Conservation (phyloP, 495 filamentous ascomycete species). For the Annulohypoxylon maeteangense region DNA sequence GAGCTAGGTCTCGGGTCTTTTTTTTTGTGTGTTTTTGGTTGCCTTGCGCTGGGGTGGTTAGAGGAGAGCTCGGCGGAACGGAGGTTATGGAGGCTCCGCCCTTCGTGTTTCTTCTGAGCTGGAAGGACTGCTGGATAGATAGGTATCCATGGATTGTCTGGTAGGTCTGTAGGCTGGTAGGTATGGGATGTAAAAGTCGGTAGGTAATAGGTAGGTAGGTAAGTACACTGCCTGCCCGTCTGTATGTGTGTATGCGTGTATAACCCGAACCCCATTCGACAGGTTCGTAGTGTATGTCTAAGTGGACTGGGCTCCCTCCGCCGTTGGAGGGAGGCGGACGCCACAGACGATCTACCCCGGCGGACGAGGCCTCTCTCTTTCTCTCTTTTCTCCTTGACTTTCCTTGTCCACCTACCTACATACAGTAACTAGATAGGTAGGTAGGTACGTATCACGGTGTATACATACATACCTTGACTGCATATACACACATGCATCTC, state of each 20-base stretch:
- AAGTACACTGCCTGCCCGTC: background rate
- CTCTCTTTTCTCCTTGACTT: no score
- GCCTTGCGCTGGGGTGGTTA: no score
- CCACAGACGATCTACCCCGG: constrained; percentile 6
- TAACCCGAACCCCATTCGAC: background rate
- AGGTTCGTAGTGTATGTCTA: no score
- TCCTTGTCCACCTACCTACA: background rate
- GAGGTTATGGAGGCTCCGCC: constrained; percentile 36
- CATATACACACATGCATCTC: background rate
- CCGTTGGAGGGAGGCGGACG: constrained; percentile 31
- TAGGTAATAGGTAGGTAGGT: no score
- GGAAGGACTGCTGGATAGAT: no score
- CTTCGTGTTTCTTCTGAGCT: background rate
- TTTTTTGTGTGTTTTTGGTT: no score
- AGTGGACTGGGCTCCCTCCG: constrained; percentile 19
- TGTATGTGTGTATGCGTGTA: background rate
- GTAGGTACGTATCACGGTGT: background rate
- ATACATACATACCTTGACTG: background rate
- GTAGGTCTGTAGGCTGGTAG: constrained; percentile 18
- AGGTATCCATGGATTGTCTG: constrained; percentile 14
- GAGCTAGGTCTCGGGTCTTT: constrained; percentile 32
- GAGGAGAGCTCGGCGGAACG: constrained; percentile 35
- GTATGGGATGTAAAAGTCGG: no score
- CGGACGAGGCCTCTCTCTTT: constrained; percentile 6
- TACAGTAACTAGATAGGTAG: background rate